phyloP scores from a whole-genome alignment of 345 rosid genomes.

The Eucalyptus decipiens region DNA sequence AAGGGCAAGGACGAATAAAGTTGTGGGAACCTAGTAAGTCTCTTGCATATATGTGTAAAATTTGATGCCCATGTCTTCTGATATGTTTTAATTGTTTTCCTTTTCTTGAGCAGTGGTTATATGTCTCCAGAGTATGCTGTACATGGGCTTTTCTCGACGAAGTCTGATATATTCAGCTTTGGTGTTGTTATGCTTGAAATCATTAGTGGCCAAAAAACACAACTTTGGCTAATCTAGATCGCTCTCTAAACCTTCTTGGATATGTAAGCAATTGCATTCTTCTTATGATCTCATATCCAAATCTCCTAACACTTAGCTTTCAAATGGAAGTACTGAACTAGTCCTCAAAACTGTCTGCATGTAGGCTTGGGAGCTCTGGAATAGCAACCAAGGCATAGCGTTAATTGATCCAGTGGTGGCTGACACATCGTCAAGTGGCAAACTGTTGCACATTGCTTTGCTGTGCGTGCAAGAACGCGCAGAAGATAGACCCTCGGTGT shows the following conservation, averaged over 20 bases:
- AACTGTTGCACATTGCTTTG: slow-evolving; percentile 1
- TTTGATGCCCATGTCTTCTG: background rate
- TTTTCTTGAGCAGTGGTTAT: background rate
- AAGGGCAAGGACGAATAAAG: background rate
- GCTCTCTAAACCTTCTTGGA: background rate
- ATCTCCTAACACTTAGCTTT: background rate
- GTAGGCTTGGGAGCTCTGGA: slow-evolving; percentile 11
- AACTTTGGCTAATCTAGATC: background rate
- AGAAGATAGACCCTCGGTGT: slow-evolving; percentile 9
- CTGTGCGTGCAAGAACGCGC: slow-evolving; percentile 11
- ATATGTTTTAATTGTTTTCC: background rate
- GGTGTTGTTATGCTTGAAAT: slow-evolving; percentile 19
- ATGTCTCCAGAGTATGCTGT: slow-evolving; percentile 16
- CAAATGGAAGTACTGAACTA: background rate
- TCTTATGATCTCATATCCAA: background rate
- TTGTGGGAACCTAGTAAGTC: slow-evolving; percentile 15
- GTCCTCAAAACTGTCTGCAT: background rate
- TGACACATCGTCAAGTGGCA: background rate
- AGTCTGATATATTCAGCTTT: slow-evolving; percentile 17
- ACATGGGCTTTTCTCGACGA: slow-evolving; percentile 3
- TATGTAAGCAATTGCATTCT: background rate
- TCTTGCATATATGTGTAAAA: background rate
- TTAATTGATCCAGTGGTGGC: background rate
- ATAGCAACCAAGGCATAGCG: background rate
- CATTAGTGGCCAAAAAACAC: background rate